A percentile compares a stretch with the other conserved stretches of the same genome.
Conservation (phyloP, 1,284 basidiomycete species). For the Somion occarium region DNA sequence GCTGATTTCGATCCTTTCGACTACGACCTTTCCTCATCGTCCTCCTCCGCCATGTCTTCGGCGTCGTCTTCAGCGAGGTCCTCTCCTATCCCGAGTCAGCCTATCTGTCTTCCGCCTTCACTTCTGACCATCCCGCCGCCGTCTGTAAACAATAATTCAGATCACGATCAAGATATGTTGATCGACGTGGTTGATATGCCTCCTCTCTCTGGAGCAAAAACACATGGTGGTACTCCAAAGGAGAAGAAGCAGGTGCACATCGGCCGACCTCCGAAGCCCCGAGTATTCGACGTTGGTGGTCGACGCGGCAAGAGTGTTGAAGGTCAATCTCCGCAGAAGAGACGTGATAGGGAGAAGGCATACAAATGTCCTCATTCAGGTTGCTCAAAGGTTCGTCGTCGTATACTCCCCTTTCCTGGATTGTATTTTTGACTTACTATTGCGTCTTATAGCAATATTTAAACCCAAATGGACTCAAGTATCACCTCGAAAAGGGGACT, state of each 20-base stretch:
- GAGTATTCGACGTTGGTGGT: slow-evolving; percentile 2
- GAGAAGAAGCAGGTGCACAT: background rate
- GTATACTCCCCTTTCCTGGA: background rate
- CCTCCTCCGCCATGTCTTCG: slow-evolving; percentile 10
- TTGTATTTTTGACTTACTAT: background rate
- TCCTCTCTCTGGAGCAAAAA: background rate
- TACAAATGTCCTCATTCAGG: slow-evolving; percentile 31
- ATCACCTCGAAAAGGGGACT: slow-evolving; percentile 57
- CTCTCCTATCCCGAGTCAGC: slow-evolving; percentile 16
- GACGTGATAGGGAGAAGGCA: slow-evolving; percentile 29
- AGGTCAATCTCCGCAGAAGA: slow-evolving; percentile 4
- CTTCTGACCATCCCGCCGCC: slow-evolving; percentile 14
- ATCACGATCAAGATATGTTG: slow-evolving; percentile 1
- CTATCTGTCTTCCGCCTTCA: slow-evolving; percentile 25
- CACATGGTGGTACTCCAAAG: background rate
- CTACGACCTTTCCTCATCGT: slow-evolving; percentile 11
- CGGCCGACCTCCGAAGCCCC: background rate
- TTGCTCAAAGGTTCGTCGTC: slow-evolving; percentile 27
- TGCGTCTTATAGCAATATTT: slow-evolving; percentile 40
- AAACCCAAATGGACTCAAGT: slow-evolving; percentile 60
- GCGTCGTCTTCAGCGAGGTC: slow-evolving; percentile 13
- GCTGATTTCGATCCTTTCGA: slow-evolving; percentile 17
- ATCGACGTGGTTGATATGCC: background rate
- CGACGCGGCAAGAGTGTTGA: background rate
- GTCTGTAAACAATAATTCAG: background rate